These are phyloP conservation scores for Thraustotheca clavata DNA, from an alignment of 352 stramenopile species.

Conservation along the genomic window DNA sequence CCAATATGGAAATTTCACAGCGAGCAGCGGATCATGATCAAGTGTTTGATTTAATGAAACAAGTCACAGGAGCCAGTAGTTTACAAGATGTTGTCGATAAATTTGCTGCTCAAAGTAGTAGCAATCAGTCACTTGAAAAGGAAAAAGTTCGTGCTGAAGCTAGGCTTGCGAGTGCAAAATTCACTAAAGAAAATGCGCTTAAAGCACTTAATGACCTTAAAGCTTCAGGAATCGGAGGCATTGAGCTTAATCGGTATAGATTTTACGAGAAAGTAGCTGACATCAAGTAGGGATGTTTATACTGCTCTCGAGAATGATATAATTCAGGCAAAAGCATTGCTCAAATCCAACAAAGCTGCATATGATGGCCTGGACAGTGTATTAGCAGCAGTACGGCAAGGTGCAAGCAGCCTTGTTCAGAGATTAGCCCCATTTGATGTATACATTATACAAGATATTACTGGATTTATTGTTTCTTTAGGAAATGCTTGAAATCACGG, in stretches of 20 bases:
- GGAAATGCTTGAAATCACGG: slow-evolving; percentile 18
- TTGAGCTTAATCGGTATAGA: slow-evolving; percentile 49
- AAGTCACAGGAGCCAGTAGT: slow-evolving; percentile 44
- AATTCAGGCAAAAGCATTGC: slow-evolving; percentile 49
- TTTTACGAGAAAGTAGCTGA: neutral
- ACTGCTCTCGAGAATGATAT: slow-evolving; percentile 71
- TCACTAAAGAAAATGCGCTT: slow-evolving; percentile 54
- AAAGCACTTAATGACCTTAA: slow-evolving; percentile 70
- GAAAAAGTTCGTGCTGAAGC: slow-evolving; percentile 62
- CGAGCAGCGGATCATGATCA: slow-evolving; percentile 62
- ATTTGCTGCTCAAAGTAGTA: slow-evolving; percentile 48
- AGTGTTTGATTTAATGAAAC: slow-evolving; percentile 52
- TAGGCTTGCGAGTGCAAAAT: slow-evolving; percentile 36
- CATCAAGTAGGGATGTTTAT: slow-evolving; percentile 41
- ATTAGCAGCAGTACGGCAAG: slow-evolving; percentile 60
- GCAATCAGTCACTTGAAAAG: slow-evolving; percentile 53
- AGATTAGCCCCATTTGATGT: slow-evolving; percentile 59
- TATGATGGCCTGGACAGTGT: slow-evolving; percentile 68
- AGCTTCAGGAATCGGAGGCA: slow-evolving; percentile 59
- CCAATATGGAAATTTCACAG: slow-evolving; percentile 58
- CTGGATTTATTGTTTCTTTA: neutral
- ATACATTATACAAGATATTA: neutral
- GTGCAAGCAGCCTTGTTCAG: slow-evolving; percentile 58
- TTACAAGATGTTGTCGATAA: slow-evolving; percentile 63
- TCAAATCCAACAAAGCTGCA: slow-evolving; percentile 73